Evolutionary conservation across 2,329 filamentous ascomycete species (phyloP).

Genomic region (Claviceps digitariae): DNA sequence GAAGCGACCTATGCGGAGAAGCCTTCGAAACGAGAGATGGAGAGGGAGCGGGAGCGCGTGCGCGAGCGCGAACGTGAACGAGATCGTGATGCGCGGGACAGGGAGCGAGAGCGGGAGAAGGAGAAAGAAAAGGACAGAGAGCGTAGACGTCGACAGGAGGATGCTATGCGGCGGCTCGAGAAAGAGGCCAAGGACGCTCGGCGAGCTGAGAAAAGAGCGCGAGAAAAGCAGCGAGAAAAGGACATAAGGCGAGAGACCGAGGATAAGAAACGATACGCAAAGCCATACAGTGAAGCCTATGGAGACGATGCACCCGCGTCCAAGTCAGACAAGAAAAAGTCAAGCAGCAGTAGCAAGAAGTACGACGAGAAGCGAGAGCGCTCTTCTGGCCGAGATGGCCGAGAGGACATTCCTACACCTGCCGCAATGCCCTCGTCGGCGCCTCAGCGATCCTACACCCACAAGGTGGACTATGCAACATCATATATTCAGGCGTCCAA

Average conservation of each 20-base stretch:
- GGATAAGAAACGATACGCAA: constrained; percentile 22
- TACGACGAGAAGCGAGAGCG: constrained; percentile 24
- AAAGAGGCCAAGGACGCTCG: constrained; percentile 21
- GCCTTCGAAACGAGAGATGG: constrained; percentile 28
- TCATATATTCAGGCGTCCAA: constrained; percentile 21
- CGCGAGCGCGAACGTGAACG: constrained; percentile 11
- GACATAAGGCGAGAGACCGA: constrained; percentile 24
- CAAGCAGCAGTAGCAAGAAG: constrained; percentile 24
- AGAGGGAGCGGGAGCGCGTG: constrained; percentile 22
- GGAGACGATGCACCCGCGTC: constrained; percentile 16
- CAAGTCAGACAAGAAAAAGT: constrained; percentile 25
- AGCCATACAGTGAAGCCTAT: constrained; percentile 22
- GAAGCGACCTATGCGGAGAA: constrained; percentile 34
- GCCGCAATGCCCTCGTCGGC: constrained; percentile 11
- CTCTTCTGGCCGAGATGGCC: constrained; percentile 19
- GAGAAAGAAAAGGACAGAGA: constrained; percentile 10
- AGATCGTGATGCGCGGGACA: constrained; percentile 5
- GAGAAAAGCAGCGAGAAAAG: constrained; percentile 24
- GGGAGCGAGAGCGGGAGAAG: constrained; percentile 2
- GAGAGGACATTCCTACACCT: constrained; percentile 18
- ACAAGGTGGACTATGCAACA: constrained; percentile 12
- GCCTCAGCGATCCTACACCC: constrained; percentile 11
- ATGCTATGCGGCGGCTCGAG: constrained; percentile 15
- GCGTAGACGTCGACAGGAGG: constrained; percentile 12
- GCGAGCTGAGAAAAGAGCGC: constrained; percentile 20